phyloP scores from a whole-genome alignment of 805 yeast species.

The Saccharomycopsis olivae region DNA sequence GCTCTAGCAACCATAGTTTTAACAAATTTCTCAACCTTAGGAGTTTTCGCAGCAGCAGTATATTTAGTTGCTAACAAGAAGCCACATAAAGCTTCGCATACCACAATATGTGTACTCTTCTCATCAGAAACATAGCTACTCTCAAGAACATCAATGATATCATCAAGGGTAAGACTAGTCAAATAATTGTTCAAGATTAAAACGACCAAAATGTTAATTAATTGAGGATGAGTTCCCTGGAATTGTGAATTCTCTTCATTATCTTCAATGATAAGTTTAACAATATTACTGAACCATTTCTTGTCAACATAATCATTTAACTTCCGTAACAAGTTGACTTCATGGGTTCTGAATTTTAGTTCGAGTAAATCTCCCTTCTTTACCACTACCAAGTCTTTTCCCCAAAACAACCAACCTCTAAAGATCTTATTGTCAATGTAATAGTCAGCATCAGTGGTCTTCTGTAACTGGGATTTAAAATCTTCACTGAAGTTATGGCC shows the following conservation, averaged over 20 bases:
- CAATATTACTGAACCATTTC: conserved; percentile 47
- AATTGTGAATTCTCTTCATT: conserved; percentile 61
- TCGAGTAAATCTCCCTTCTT: too few relatives aligned
- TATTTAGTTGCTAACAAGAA: conserved; percentile 39
- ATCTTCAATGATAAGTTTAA: conserved; percentile 47
- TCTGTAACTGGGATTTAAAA: conserved; percentile 46
- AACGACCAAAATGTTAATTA: conserved; percentile 39
- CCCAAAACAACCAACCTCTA: conserved; percentile 75
- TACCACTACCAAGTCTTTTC: conserved; percentile 38
- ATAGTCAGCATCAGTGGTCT: conserved; percentile 32
- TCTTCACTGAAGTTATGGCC: conserved; percentile 26
- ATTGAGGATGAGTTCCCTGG: conserved; percentile 52
- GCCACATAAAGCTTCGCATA: conserved; percentile 62
- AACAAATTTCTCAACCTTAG: conserved; percentile 21
- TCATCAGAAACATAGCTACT: conserved; percentile 52
- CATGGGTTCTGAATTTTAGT: too few relatives aligned
- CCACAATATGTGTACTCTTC: conserved; percentile 63
- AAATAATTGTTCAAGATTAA: conserved; percentile 37
- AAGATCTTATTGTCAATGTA: conserved; percentile 48
- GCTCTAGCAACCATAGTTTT: conserved; percentile 32
- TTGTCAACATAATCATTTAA: conserved; percentile 39
- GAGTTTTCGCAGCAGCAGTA: conserved; percentile 22
- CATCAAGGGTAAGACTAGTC: conserved; percentile 35
- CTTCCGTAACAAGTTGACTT: conserved; percentile 29
- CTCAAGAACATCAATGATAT: conserved; percentile 40